These are phyloP conservation scores for Spathaspora arborariae DNA, from an alignment of 805 yeast genomes.

Conservation along the genomic window DNA sequence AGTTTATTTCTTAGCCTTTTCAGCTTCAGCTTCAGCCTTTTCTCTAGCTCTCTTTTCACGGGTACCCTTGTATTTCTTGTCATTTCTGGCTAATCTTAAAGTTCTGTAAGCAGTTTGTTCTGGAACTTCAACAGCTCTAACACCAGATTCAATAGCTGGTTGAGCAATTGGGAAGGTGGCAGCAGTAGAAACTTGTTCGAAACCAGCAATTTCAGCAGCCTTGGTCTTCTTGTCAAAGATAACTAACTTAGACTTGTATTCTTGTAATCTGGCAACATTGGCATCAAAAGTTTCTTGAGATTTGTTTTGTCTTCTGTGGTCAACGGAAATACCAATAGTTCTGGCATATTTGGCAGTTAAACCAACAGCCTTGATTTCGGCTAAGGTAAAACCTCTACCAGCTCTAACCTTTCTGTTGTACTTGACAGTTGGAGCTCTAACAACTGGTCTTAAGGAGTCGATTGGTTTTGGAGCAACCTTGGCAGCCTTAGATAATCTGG, in stretches of 20 bases:
- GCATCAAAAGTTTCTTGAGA: conserved; percentile 90
- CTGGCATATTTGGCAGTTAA: conserved; percentile 89
- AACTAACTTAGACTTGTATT: conserved; percentile 92
- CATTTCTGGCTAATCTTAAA: conserved; percentile 92
- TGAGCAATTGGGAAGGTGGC: conserved; percentile 91
- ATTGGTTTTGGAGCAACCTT: conserved; percentile 96
- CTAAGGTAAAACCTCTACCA: conserved; percentile 98
- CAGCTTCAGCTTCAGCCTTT: conserved; percentile 99
- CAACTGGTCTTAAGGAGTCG: conserved; percentile 94
- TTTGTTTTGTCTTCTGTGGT: conserved; percentile 99
- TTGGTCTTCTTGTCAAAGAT: conserved; percentile 87
- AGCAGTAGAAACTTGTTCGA: conserved; percentile 72
- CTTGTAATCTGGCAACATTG: conserved; percentile 95
- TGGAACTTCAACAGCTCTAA: conserved; percentile 85
- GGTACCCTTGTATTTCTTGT: conserved; percentile 90
- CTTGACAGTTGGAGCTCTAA: conserved; percentile 97
- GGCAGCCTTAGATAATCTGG: conserved; percentile 93
- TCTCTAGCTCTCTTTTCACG: conserved; percentile 98
- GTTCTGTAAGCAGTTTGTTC: conserved; percentile 83
- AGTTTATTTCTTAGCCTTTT: conserved; percentile 86
- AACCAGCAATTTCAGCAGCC: conserved; percentile 60
- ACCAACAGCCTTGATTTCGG: conserved; percentile 98
- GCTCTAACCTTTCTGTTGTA: conserved; percentile 99
- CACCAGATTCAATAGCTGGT: conserved; percentile 63
- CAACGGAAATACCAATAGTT: conserved; percentile 98